phyloP scores from a whole-genome alignment of 2,329 filamentous ascomycete genomes.

The Sarocladium oryzae region DNA sequence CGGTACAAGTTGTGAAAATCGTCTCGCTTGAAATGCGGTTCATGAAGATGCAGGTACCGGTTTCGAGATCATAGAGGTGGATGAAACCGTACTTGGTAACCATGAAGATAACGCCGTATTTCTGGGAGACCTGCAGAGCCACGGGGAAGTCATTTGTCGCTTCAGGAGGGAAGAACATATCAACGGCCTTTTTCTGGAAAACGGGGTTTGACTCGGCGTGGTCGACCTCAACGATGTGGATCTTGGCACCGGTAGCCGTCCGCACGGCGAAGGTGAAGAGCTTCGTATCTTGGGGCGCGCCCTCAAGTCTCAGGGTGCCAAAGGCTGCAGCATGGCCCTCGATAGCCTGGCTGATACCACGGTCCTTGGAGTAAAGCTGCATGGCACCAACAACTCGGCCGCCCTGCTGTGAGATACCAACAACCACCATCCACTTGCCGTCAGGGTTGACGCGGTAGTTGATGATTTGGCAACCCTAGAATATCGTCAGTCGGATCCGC shows the following conservation, averaged over 20 bases:
- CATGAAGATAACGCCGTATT: conserved; percentile 94
- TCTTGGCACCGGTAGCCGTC: conserved; percentile 81
- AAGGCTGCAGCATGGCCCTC: conserved; percentile 96
- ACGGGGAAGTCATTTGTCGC: conserved; percentile 97
- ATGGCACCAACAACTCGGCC: conserved; percentile 92
- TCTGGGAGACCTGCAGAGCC: conserved; percentile 92
- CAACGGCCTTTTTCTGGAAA: conserved; percentile 93
- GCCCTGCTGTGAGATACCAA: conserved; percentile 90
- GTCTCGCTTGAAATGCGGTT: conserved; percentile 99
- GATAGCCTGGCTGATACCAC: conserved; percentile 95
- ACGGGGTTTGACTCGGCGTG: conserved; percentile 81
- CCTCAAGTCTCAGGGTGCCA: conserved; percentile 81
- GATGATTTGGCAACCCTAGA: conserved; percentile 95
- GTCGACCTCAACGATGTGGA: conserved; percentile 97
- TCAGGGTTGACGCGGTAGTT: conserved; percentile 96
- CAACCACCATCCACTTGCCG: conserved; percentile 96
- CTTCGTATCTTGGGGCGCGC: conserved; percentile 84
- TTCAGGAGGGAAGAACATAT: conserved; percentile 95
- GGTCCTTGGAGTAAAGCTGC: conserved; percentile 94
- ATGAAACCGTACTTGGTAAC: conserved; percentile 99
- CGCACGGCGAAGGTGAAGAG: conserved; percentile 96
- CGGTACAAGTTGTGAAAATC: conserved; percentile 88
- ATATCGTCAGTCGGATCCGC: conserved; percentile 14
- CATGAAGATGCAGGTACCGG: conserved; percentile 95
- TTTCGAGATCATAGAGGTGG: conserved; percentile 96